Base-by-base conservation (phyloP, 257 asterid genomes). In the Solanum virginianum region DNA sequence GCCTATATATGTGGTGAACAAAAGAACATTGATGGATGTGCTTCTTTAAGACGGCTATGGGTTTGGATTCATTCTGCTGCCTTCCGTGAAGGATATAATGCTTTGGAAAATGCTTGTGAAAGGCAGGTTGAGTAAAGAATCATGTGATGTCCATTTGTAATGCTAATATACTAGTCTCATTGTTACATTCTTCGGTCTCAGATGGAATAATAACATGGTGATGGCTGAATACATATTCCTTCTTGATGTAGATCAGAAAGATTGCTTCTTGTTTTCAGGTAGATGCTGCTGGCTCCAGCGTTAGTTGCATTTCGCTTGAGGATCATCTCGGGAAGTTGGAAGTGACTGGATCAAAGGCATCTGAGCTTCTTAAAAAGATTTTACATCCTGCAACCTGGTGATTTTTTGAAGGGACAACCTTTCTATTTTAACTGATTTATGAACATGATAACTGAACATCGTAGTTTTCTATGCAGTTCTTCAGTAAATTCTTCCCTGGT, bases 61-160 rank as follows among this genome's bases (percentile, higher is more conserved):
- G 83, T 95, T 80, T 96, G 95, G 94, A 89, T 95, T 88, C 97
- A 96, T 90, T 93, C 97, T 89, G 93, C 98, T 84, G 97, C 96
- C 84, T 91, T 91, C 85, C 70, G 60, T 85, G 99, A 96, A 88
- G 98, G 97, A 55, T 91, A 86, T 88, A 92, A 90, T 83, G 91
- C 92, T 83, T 81, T 96, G 89, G 85, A 85, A 69, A 87, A 88
- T 60, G 91, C 94, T 72, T 91, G 97, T 88, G 91, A 86, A 87
- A 87, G 79, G 56, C 90, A 84, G 90, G 98, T 94, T 87, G 83
- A 53, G 65, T 79, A 79, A 79, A 79, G 83, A 79, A 26, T 79
- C 49, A 53, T 79, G 60, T 79, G 83, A 18, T 79, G 49, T 79
- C 16, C 26, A 53, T 79, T 79, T 79, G 12, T 79, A 53, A 26